phyloP scores from a whole-genome alignment of 2,329 filamentous ascomycete genomes.

The Pseudogymnoascus sp. region DNA sequence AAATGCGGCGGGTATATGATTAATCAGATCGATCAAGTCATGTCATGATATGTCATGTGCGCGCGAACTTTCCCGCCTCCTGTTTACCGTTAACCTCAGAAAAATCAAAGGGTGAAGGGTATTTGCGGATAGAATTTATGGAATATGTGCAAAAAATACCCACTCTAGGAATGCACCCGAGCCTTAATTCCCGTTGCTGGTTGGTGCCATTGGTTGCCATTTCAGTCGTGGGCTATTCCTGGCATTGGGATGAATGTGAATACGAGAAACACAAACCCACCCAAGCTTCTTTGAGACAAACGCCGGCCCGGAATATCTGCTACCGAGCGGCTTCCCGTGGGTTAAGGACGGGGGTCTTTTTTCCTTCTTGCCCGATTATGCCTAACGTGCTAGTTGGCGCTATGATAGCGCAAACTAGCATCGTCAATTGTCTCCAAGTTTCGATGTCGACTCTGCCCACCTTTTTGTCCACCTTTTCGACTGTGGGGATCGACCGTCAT shows the following conservation, averaged over 20 bases:
- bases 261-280: background rate
- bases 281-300: conserved; percentile 4
- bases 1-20: background rate
- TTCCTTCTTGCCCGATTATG: background rate
- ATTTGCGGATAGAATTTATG: background rate
- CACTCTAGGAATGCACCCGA: background rate
- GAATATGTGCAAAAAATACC: background rate
- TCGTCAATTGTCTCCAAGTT: background rate
- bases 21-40: background rate
- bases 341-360: conserved; percentile 1
- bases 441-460: background rate
- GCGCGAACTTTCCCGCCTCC: background rate
- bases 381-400: too few species aligned
- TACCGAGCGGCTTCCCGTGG: background rate
- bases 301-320: background rate
- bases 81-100: background rate
- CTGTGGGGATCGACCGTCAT: conserved; percentile 16
- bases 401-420: too few species aligned
- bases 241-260: background rate
- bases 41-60: conserved; percentile 2
- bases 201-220: background rate
- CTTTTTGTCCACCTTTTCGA: too few species aligned
- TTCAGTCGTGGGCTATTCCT: background rate
- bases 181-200: background rate
- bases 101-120: background rate